phyloP scores from a whole-genome alignment of 257 asterid genomes.

The Cynanchum wilfordii region DNA sequence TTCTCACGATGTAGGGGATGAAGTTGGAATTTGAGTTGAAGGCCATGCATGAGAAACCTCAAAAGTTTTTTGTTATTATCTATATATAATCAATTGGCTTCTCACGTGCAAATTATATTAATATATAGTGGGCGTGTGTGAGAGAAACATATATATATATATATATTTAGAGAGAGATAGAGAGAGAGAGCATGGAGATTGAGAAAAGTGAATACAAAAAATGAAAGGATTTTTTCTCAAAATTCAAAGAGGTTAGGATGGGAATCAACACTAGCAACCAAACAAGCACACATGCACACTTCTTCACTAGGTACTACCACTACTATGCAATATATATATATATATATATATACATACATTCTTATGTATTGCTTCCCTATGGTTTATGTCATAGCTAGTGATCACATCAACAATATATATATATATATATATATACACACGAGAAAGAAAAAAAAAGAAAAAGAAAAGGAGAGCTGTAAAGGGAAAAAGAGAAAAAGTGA shows the following conservation, averaged over 20 bases:
- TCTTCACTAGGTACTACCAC: neutral
- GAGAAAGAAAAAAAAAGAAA: no score
- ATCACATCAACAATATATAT: no score
- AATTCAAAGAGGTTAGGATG: conserved; percentile 8
- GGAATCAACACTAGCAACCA: conserved; percentile 13
- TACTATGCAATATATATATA: no score
- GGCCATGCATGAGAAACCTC: neutral
- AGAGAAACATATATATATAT: neutral
- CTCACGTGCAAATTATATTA: conserved; percentile 11
- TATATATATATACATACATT: no score
- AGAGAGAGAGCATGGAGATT: neutral
- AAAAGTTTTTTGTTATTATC: neutral
- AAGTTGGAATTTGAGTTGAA: neutral
- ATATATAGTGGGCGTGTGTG: neutral
- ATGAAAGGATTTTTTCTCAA: neutral
- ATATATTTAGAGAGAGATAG: neutral
- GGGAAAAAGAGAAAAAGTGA: no score
- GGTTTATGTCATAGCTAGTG: no score
- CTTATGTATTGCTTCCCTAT: no score
- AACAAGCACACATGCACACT: conserved; percentile 1
- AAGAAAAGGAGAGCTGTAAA: no score
- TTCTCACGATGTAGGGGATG: neutral
- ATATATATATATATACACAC: no score
- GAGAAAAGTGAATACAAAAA: conserved; percentile 5
- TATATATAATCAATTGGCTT: neutral